phyloP scores from a whole-genome alignment of 139 green algal species.

The Micromonas pusilla region DNA sequence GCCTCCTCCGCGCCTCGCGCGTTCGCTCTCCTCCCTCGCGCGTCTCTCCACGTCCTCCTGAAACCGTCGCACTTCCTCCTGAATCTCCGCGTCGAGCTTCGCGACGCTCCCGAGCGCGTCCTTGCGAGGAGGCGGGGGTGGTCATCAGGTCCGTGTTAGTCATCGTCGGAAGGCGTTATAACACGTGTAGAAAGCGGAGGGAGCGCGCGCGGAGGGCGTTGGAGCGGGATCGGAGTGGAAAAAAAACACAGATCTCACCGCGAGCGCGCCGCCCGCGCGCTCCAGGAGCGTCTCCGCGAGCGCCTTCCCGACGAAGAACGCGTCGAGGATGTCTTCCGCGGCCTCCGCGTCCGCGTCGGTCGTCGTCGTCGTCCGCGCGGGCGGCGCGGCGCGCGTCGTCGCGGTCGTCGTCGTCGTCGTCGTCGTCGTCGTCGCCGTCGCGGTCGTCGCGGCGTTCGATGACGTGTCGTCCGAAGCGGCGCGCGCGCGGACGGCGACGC shows the following conservation, averaged over 20 bases:
- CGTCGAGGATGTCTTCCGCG: background rate
- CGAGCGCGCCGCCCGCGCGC: background rate
- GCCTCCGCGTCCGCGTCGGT: background rate
- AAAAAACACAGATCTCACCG: too few species aligned
- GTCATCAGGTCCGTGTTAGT: background rate
- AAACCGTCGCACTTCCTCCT: background rate
- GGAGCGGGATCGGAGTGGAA: too few species aligned
- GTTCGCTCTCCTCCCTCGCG: background rate
- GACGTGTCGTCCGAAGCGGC: background rate
- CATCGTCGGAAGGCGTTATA: background rate
- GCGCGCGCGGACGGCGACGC: background rate
- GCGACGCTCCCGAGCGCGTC: background rate
- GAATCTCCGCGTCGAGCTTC: background rate
- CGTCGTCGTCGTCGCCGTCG: background rate
- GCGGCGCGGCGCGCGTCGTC: background rate
- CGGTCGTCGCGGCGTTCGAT: too few species aligned
- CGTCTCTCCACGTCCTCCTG: background rate
- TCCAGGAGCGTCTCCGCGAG: background rate
- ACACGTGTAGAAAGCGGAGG: background rate
- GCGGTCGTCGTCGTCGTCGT: background rate
- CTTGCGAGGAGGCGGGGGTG: background rate
- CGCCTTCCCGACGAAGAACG: constrained; percentile 5
- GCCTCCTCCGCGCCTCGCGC: background rate
- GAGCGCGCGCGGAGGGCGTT: too few species aligned
- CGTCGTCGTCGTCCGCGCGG: background rate